Evolutionary conservation across 2,329 filamentous ascomycete genomes (phyloP).

Genomic region (Paracoccidioides lutzii): DNA sequence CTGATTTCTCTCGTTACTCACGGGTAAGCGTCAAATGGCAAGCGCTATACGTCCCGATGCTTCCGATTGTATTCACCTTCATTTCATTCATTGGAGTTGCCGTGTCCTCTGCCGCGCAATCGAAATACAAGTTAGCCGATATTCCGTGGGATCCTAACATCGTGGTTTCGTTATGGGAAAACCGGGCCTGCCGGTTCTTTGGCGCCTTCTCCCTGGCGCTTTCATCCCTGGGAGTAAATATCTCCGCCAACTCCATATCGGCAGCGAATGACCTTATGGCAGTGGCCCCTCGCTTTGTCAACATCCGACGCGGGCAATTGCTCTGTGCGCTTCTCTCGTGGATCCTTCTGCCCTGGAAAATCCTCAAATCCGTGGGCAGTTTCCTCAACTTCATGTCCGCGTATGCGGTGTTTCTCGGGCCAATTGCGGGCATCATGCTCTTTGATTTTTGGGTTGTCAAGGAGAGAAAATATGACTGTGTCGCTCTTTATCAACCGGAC

Average conservation of each 20-base stretch:
- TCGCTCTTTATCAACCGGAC: slow-evolving; percentile 39
- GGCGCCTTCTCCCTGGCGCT: slow-evolving; percentile 59
- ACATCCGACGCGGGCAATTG: slow-evolving; percentile 77
- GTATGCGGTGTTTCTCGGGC: slow-evolving; percentile 87
- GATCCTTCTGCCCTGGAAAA: slow-evolving; percentile 54
- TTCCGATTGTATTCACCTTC: slow-evolving; percentile 58
- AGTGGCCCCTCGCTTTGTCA: slow-evolving; percentile 64
- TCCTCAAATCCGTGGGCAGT: slow-evolving; percentile 47
- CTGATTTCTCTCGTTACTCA: slow-evolving; percentile 45
- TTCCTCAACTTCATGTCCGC: slow-evolving; percentile 87
- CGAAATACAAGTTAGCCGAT: slow-evolving; percentile 50
- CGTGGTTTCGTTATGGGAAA: slow-evolving; percentile 52
- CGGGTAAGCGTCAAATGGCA: slow-evolving; percentile 38
- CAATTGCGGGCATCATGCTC: slow-evolving; percentile 79
- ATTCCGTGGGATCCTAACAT: slow-evolving; percentile 53
- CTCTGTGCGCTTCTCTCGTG: slow-evolving; percentile 58
- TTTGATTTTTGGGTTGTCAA: slow-evolving; percentile 74
- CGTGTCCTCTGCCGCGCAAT: slow-evolving; percentile 52
- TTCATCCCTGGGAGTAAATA: slow-evolving; percentile 75
- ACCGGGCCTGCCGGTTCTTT: slow-evolving; percentile 63
- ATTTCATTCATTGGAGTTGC: slow-evolving; percentile 80
- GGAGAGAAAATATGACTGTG: slow-evolving; percentile 35
- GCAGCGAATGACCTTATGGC: slow-evolving; percentile 78
- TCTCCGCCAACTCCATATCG: slow-evolving; percentile 73
- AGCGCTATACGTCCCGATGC: slow-evolving; percentile 20